phyloP scores from a whole-genome alignment of 768 basidiomycete genomes.

The Phlegmacium glaucopus region DNA sequence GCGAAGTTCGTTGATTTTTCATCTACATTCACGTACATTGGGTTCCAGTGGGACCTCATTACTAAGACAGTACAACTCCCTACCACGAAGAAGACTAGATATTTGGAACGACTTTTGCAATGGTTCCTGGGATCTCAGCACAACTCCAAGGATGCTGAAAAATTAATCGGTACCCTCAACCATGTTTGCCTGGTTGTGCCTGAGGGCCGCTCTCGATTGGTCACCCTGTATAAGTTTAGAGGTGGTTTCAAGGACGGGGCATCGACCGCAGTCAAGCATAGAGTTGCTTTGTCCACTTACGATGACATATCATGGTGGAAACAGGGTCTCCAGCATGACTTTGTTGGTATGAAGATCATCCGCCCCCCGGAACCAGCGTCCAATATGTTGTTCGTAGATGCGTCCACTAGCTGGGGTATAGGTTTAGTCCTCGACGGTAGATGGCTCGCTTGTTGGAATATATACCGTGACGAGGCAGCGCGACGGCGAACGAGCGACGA shows the following conservation, averaged over 20 bases:
- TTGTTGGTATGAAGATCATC: too few relatives aligned
- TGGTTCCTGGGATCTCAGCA: conserved; percentile 17
- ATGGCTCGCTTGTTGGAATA: conserved; percentile 35
- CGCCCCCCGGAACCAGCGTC: conserved; percentile 3
- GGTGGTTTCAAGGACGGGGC: conserved; percentile 17
- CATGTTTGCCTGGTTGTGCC: conserved; percentile 28
- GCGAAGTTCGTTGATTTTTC: conserved; percentile 7
- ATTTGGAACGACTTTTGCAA: neutral
- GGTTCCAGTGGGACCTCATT: conserved; percentile 14
- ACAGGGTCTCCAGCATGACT: conserved; percentile 3
- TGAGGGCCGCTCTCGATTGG: conserved; percentile 24
- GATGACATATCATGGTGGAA: conserved; percentile 28
- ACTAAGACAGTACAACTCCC: conserved; percentile 16
- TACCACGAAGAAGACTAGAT: conserved; percentile 11
- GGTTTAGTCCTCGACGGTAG: conserved; percentile 24
- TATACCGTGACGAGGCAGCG: too few relatives aligned
- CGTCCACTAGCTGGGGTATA: conserved; percentile 37
- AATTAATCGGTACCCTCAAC: conserved; percentile 30
- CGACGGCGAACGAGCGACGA: too few relatives aligned
- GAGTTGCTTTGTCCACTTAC: conserved; percentile 7
- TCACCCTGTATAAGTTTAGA: conserved; percentile 22
- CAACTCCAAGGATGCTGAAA: conserved; percentile 17
- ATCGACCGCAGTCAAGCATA: conserved; percentile 1
- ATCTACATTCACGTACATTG: conserved; percentile 6
- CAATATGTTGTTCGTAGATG: conserved; percentile 30